Evolutionary conservation across 257 asterid species (phyloP).

Genomic region (Solanum tacnaense): DNA sequence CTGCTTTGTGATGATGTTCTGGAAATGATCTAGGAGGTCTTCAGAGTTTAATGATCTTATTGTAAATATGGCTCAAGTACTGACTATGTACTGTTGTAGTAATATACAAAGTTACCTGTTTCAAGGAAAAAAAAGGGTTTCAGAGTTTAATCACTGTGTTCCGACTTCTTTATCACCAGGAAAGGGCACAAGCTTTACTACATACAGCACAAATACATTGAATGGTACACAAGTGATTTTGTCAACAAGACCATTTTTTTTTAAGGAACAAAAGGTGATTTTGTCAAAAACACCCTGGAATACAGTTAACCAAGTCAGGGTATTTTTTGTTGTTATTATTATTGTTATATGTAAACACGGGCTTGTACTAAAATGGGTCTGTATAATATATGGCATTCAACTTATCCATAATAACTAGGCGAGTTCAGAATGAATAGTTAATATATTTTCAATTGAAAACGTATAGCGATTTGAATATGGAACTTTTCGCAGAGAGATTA

Average conservation of each 20-base stretch:
- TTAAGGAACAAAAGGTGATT: neutral
- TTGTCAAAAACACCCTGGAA: neutral
- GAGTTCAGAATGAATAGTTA: neutral
- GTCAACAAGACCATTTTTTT: neutral
- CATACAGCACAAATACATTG: neutral
- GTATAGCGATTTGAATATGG: neutral
- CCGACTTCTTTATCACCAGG: neutral
- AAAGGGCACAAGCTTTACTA: neutral
- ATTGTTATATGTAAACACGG: neutral
- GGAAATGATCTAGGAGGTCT: neutral
- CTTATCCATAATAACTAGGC: neutral
- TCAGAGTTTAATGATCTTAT: neutral
- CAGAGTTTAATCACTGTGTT: neutral
- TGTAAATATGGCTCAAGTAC: neutral
- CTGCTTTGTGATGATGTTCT: neutral
- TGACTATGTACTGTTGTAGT: neutral
- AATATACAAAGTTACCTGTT: neutral
- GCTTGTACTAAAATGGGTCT: neutral
- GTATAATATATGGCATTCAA: neutral
- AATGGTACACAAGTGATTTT: neutral
- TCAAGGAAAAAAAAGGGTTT: neutral
- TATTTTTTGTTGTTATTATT: neutral
- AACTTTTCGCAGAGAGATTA: neutral
- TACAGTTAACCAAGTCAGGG: neutral
- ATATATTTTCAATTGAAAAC: neutral